Evolutionary conservation across 2,329 filamentous ascomycete genomes (phyloP), one percentile per base, ranked within the genome.

Genomic region (Periconia macrospinosa): DNA sequence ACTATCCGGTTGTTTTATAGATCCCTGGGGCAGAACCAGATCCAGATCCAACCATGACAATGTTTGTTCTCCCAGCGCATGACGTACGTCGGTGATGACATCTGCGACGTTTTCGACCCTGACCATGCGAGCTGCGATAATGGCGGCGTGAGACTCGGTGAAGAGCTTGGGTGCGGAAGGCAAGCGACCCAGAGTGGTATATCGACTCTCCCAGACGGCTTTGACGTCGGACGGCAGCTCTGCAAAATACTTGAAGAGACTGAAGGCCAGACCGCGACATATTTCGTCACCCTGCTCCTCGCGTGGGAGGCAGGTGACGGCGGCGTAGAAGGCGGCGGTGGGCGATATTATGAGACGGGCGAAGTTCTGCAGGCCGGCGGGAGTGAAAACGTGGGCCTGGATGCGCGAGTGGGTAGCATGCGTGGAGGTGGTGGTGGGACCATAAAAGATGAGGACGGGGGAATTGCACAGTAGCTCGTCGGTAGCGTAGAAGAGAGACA

Each of bases 211-310:
- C 72, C 96, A 82, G 56, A 86, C 82, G 65, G 81, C 81, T 79
- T 91, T 96, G 69, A 92, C 87, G 37, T 83, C 79, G 50, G 89
- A 84, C 19, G 92, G 86, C 49, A 99, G 81, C 75, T 97, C 93
- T 56, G 85, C 83, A 71, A 97, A 97, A 80, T 97, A 99, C 73
- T 96, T 97, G 79, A 88, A 89, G 62, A 99, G 81, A 52, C 91
- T 92, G 74, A 97, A 96, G 45, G 93, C 94, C 52, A 99, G 82
- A 17, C 89, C 94, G 44, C 94, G 87, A 75, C 89, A 95, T 60
- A 96, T 82, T 75, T 97, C 93, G 72, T 97, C 93, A 67, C 93
- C 93, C 78, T 97, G 94, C 75, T 92, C 92, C 71, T 97, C 93
- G 70, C 92, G 88, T 41, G 94, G 92, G 42, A 99, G 83, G 72